Percentiles rank a stretch among this genome's conserved stretches.
These are phyloP conservation scores for Globisporangium echinulatum DNA, from an alignment of 352 stramenopile genomes.

Conservation along the genomic window DNA sequence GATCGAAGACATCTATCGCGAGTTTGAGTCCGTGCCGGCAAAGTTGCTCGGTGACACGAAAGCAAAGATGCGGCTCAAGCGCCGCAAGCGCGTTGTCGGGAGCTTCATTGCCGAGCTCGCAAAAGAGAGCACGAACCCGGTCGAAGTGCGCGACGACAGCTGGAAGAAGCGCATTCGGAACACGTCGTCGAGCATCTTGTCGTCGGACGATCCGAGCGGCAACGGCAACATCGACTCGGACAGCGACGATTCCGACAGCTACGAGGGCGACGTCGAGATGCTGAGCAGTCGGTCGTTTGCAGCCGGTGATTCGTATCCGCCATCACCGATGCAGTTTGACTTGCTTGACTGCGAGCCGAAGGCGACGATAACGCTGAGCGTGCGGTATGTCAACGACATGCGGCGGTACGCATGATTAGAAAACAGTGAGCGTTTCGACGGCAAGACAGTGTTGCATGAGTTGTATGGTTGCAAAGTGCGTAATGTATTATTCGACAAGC, in stretches of 20 bases:
- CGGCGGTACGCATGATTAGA: constrained; percentile 52
- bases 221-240: constrained; percentile 24
- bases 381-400: constrained; percentile 87
- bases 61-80: constrained; percentile 70
- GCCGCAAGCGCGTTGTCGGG: constrained; percentile 66
- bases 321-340: constrained; percentile 35
- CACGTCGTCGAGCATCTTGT: constrained; percentile 29
- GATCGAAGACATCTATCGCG: constrained; percentile 81
- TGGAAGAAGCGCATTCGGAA: constrained; percentile 58
- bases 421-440: not conserved
- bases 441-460: not conserved
- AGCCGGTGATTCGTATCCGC: constrained; percentile 44
- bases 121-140: constrained; percentile 17
- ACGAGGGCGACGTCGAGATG: constrained; percentile 55
- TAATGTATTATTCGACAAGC: no score
- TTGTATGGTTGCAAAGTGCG: not conserved
- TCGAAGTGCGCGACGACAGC: constrained; percentile 61
- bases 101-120: constrained; percentile 80
- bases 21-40: constrained; percentile 68
- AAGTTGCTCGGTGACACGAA: constrained; percentile 65
- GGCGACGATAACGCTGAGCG: constrained; percentile 70
- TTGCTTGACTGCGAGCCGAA: constrained; percentile 40
- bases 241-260: constrained; percentile 42
- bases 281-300: constrained; percentile 50
- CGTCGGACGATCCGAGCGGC: constrained; percentile 12